A percentile compares a stretch with the other conserved stretches of the same genome.
phyloP scores from a whole-genome alignment of 306 rosid species.

The Castanospermum australe region DNA sequence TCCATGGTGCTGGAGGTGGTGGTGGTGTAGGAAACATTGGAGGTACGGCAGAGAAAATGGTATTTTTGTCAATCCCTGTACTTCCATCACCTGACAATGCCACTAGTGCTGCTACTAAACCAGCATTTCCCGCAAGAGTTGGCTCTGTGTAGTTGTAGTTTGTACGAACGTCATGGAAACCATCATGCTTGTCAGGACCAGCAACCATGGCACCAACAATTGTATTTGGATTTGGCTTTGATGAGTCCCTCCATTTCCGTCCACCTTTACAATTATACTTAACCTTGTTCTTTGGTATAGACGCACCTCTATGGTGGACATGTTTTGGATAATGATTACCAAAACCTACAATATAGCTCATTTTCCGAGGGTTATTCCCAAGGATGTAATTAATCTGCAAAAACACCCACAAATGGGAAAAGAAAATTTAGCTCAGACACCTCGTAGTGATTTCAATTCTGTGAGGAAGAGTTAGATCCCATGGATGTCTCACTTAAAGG shows the following conservation, averaged over 20 bases:
- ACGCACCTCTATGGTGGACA: constrained; percentile 94
- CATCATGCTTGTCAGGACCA: constrained; percentile 93
- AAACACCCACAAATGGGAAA: not conserved
- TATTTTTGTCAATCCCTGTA: constrained; percentile 74
- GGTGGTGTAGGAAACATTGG: constrained; percentile 99
- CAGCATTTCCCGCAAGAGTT: constrained; percentile 95
- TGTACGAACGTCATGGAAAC: constrained; percentile 83
- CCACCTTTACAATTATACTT: constrained; percentile 94
- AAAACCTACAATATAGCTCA: constrained; percentile 88
- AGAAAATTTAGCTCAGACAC: constrained; percentile 3
- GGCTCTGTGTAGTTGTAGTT: constrained; percentile 98
- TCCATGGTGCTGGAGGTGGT: constrained; percentile 99
- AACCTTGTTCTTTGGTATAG: constrained; percentile 88
- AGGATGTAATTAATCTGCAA: constrained; percentile 93
- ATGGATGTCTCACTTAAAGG: not conserved
- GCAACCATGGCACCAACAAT: constrained; percentile 96
- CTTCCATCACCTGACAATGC: constrained; percentile 84
- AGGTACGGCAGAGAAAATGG: constrained; percentile 90
- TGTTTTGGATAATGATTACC: constrained; percentile 88
- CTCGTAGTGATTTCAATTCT: not conserved
- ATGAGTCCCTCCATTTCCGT: constrained; percentile 91
- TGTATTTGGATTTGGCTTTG: constrained; percentile 82
- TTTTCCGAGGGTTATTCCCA: constrained; percentile 84
- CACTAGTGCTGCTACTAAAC: constrained; percentile 86
- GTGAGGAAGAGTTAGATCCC: constrained; percentile 8